Base-by-base conservation (phyloP, 352 stramenopile species). In the Globisporangium orthogonon region DNA sequence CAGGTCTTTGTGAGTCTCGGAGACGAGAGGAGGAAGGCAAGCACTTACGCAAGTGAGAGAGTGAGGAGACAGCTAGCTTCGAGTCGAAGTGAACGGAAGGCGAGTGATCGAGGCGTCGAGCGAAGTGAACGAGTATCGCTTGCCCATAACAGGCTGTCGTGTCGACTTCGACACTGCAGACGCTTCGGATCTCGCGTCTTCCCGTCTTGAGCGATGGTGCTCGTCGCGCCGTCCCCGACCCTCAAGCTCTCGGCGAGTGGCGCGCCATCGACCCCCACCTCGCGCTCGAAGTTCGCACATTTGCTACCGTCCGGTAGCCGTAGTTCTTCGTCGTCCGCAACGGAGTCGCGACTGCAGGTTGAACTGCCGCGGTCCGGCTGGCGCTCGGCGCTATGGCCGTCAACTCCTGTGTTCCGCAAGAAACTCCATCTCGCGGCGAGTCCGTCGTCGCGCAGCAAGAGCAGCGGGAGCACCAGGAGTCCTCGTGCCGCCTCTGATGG, bases 301-400 rank as follows among this genome's bases (percentile, higher is more conserved):
- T 49, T 65, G 9, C 49, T 65, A 15, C 17, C 54, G 0, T 39
- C 59, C n/a, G 61, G 52, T 18, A 54, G 59, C 14, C 13, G 23
- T 23, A 54, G 52, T n/a, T 48, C 43, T n/a, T 7, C 43, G 17
- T n/a, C 3, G 4, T 47, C 48, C 29, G 11, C 18, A 3, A 29
- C 14, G 4, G 53, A 58, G 43, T 35, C 60, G n/a, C 53, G 58
- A 47, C 69, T 70, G 40, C 57, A 63, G 2, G 58, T 49, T 30
- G 50, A 49, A 23, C 44, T 56, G 11, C 53, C 61, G 28, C 66
- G 71, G 18, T 66, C 63, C 23, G 41, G 70, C 37, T 77, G 71
- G 71, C 69, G 56, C 40, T 67, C 74, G n/a, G 61, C 58, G 41
- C 53, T 72, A 1, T 77, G 71, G 71, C 58, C 69, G 4, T 73